Evolutionary conservation across 768 basidiomycete genomes (phyloP), one percentile per base, ranked within the genome.

Genomic region (Kwoniella sp.): DNA sequence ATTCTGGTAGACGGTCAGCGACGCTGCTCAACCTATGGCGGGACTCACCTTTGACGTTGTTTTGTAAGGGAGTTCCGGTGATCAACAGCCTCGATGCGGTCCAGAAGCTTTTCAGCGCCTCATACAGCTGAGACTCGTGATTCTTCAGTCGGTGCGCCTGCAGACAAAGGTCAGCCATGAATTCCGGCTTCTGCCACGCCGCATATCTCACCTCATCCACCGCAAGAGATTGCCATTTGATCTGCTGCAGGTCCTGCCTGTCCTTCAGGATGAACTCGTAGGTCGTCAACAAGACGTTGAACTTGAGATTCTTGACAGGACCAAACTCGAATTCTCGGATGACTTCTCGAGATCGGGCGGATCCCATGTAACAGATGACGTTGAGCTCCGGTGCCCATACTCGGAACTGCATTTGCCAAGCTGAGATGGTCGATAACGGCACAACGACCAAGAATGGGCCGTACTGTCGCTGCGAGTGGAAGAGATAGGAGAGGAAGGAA

Each of bases 391-490:
- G 96, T 4, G 94, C 91, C 96, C 96, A 99, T 17, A 87, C 84
- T 46, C 86, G 85, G 79, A 99, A 96, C 78, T 97, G 94, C 54
- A 86, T 86, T 81, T 97, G 93, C 96, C 96, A 99, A 13, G 96
- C 95, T 1, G 94, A 92, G 72, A 98, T 93, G 8, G 96, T 99
- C 8, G 95, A 98, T 8, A 98, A 85, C 3, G 96, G 96, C 24
- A 99, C 96, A 71, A 99, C 94, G 71, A 98, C 92, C 58, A 98
- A 85, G 85, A 93, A 96, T 6, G 96, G 96, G 0, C 96, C 96
- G 79, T 90, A 97, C 79, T 98, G 95, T 55, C 90, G 85, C 81
- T 88, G 82, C 70, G 90, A 85, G 78, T 98, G 92, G 83, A 90
- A 96, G 51, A 99, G 89, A 78, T 90, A 98, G 1, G 92, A 93